A percentile compares a stretch with the other conserved stretches of the same genome.
Evolutionary conservation across 257 asterid genomes (phyloP).

Genomic region (Scutellaria baicalensis): DNA sequence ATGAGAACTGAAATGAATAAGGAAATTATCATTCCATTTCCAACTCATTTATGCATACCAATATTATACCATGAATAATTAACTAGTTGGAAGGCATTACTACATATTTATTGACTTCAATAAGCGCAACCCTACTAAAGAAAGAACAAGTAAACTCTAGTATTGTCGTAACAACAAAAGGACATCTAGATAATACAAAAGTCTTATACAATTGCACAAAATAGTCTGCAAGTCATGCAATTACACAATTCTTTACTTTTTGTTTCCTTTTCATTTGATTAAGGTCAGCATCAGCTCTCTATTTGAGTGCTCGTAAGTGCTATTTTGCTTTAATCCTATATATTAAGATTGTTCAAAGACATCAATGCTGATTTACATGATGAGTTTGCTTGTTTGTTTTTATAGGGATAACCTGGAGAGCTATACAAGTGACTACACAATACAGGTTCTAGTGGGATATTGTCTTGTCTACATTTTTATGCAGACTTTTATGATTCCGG

Average conservation of each 20-base stretch:
- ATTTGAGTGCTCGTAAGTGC: not conserved
- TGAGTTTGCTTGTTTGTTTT: conserved; percentile 7
- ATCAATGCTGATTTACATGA: not conserved
- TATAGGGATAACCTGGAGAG: conserved; percentile 85
- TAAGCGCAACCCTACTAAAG: not conserved
- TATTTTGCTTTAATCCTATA: not conserved
- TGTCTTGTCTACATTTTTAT: conserved; percentile 84
- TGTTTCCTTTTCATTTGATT: not conserved
- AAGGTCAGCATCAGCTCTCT: not conserved
- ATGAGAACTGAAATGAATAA: too few relatives aligned
- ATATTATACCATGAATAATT: too few relatives aligned
- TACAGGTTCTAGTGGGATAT: conserved; percentile 87
- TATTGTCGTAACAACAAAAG: not conserved
- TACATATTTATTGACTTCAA: not conserved
- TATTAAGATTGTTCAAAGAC: not conserved
- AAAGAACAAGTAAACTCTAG: not conserved
- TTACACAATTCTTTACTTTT: not conserved
- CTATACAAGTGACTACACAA: conserved; percentile 85
- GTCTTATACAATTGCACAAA: too few relatives aligned
- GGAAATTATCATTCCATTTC: too few relatives aligned
- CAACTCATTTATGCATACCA: too few relatives aligned
- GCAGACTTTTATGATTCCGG: conserved; percentile 99
- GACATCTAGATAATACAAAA: not conserved
- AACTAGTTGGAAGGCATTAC: too few relatives aligned
- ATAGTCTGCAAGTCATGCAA: too few relatives aligned